Evolutionary conservation across 164 flowering plant genomes (phyloP), one percentile per base, ranked within the genome.

Genomic region (Echeveria elegans): DNA sequence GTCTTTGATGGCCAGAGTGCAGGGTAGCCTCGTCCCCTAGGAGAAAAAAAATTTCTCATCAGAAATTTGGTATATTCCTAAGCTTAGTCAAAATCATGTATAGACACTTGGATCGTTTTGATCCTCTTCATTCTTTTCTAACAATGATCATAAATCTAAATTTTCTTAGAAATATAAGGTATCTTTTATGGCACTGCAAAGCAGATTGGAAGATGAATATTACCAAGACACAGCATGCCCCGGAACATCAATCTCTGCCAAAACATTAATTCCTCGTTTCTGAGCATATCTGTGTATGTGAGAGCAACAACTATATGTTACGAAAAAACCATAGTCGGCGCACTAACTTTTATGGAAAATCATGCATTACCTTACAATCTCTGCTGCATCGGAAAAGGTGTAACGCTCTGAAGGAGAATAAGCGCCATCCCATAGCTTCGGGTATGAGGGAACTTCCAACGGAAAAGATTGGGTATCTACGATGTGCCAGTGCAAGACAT

Each of bases 401-500:
- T 92, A 92, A 30, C 96, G 78, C 67, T 92, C 94, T 59, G 82
- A 68, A 69, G 21, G 21, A 43, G 92, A 82, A 74, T 86, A 92
- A 66, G 97, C 87, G 71, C 97, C 96, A 70, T 86, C 36, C 97
- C 97, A 89, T 19, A 92, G 75, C 69, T 83, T 92, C 66, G 97
- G 97, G 76, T 67, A 88, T 38, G 97, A 92, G 43, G 97, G 97
- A 74, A 92, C 86, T 81, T 92, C 96, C 66, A 92, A 69, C 9
- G 97, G 96, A 72, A 92, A 92, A 15, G 97, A 88, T 72, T 92
- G 88, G 69, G 82, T 31, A 73, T 92, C 97, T 65, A 92, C 96
- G 65, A 89, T 88, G 76, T 92, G 97, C 97, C 97, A 92, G 68
- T 92, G 97, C 74, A 92, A 78, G 61, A 92, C 96, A 78, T 92